Evolutionary conservation across 2,329 filamentous ascomycete species (phyloP), one percentile per base, ranked within the genome.

Genomic region (Trichoderma sp.): DNA sequence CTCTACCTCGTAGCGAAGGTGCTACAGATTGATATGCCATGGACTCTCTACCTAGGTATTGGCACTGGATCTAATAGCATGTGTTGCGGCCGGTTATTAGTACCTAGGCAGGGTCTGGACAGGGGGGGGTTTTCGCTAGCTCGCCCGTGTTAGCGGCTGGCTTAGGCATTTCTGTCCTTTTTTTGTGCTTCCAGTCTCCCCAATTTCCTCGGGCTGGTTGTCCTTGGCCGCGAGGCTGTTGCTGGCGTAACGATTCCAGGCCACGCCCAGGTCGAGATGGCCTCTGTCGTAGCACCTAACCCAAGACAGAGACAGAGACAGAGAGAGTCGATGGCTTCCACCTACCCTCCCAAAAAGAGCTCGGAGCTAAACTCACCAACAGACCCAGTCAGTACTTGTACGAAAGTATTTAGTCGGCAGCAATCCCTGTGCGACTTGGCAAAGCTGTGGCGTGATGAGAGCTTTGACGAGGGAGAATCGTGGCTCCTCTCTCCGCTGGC

Each of bases 341-440:
- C 14, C 2, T 7, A 24, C 24, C 26, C 45, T 47, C 26, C 59
- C 24, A 30, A 47, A n/a, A n/a, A 24, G 26, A 39, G 41, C 41
- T 63, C 59, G 59, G 50, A 55, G 59, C 59, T 63, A 63, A 63
- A 55, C 24, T 62, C 59, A 47, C 45, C 54, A 52, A 50, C 28
- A 39, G 59, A 54, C 59, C 59, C 43, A 54, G 59, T 63, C 34
- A 39, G 34, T 39, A 39, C 34, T 39, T 39, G 34, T 9, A 14
- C 34, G 34, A 39, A 39, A 5, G 34, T 39, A 39, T 39, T 39
- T 39, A 63, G 51, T 63, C 59, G 59, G 39, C 59, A 12, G 59
- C 50, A 47, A 34, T 44, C 59, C 59, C 50, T 55, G 57, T 24
- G 57, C 45, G 9, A 43, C 43, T 12, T 58, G 58, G 58, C 47